Percentiles rank a stretch among this genome's conserved stretches.
Conservation (phyloP, 192 early-diverging fungal species). For the Coemansia sp. region DNA sequence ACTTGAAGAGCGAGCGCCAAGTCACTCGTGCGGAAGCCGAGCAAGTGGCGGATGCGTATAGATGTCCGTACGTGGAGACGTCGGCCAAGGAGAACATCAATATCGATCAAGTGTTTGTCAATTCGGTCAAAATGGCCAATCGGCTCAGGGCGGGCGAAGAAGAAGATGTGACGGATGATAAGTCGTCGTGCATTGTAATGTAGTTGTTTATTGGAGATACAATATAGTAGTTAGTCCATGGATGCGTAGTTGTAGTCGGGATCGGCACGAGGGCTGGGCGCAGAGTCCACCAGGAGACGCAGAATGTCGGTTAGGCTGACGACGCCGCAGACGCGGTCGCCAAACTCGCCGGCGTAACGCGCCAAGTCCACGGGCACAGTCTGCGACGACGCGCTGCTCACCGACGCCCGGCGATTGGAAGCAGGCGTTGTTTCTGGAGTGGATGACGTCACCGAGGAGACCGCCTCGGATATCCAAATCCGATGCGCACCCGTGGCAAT, state of each 20-base stretch:
- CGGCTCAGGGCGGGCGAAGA: conserved; percentile 21
- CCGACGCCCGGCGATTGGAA: conserved; percentile 26
- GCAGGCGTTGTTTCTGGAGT: neutral
- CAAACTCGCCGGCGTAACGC: conserved; percentile 35
- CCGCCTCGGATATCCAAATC: conserved; percentile 65
- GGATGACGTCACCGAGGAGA: neutral
- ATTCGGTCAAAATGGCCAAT: conserved; percentile 36
- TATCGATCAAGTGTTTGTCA: conserved; percentile 61
- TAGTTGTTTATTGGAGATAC: neutral
- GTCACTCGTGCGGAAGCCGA: conserved; percentile 76
- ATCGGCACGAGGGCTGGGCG: conserved; percentile 18
- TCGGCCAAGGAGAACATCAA: conserved; percentile 92
- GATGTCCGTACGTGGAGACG: conserved; percentile 84
- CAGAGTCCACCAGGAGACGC: conserved; percentile 57
- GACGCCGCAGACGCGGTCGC: conserved; percentile 58
- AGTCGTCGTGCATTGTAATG: conserved; percentile 37
- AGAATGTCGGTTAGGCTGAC: conserved; percentile 81
- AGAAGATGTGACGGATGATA: conserved; percentile 13
- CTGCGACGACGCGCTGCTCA: conserved; percentile 38
- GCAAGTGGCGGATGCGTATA: conserved; percentile 76
- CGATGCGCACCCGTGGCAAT: conserved; percentile 80
- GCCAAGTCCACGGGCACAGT: conserved; percentile 33
- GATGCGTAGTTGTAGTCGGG: conserved; percentile 45
- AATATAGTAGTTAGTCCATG: conserved; percentile 27
- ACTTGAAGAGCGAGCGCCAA: conserved; percentile 71